Evolutionary conservation across 2,329 filamentous ascomycete genomes (phyloP).

Genomic region (Dactylonectria estremocensis): DNA sequence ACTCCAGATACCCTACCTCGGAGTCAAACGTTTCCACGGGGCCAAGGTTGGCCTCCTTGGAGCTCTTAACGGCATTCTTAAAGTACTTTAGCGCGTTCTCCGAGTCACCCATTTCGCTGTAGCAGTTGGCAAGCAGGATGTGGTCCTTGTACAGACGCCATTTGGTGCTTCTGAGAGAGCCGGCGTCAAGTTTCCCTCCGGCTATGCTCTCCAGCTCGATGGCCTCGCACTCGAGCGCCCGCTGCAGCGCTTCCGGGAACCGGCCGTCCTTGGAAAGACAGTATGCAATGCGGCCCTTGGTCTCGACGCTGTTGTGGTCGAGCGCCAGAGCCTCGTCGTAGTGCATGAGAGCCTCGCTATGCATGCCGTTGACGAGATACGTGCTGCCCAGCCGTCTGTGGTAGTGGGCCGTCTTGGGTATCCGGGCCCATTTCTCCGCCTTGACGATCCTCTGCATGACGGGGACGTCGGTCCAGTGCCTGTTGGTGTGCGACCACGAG

Average conservation of each 20-base stretch:
- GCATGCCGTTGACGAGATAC: constrained; percentile 55
- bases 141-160: constrained; percentile 61
- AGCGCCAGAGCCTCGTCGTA: constrained; percentile 56
- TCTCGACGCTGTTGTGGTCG: constrained; percentile 57
- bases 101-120: constrained; percentile 51
- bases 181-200: constrained; percentile 43
- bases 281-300: constrained; percentile 58
- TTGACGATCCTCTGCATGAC: constrained; percentile 54
- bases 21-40: constrained; percentile 55
- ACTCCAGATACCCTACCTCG: constrained; percentile 55
- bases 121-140: constrained; percentile 56
- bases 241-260: constrained; percentile 54
- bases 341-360: constrained; percentile 53
- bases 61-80: constrained; percentile 53
- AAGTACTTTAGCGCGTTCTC: constrained; percentile 56
- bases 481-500: constrained; percentile 55
- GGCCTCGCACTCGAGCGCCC: constrained; percentile 55
- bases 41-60: constrained; percentile 45
- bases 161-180: constrained; percentile 48
- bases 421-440: constrained; percentile 56
- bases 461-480: constrained; percentile 55
- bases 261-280: constrained; percentile 56
- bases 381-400: constrained; percentile 59
- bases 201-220: constrained; percentile 53
- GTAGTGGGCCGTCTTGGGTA: constrained; percentile 55